Evolutionary conservation across 805 yeast species (phyloP).

Genomic region (Ogataea polymorpha): DNA sequence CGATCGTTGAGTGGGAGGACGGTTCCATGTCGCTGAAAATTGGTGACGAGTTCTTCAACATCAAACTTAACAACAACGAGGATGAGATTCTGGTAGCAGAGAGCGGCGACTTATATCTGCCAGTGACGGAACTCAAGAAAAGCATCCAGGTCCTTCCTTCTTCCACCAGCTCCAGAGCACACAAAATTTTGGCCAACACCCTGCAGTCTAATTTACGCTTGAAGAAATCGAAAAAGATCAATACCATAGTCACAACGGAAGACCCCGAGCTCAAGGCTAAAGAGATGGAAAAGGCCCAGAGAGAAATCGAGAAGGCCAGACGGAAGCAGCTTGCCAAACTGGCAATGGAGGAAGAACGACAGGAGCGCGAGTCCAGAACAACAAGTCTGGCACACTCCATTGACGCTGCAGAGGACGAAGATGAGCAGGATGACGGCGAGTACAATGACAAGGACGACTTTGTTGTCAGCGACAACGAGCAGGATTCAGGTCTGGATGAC

Average conservation of each 20-base stretch:
- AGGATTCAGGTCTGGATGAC: constrained; percentile 31
- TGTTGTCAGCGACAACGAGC: constrained; percentile 37
- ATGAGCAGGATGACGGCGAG: constrained; percentile 30
- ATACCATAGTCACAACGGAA: constrained; percentile 47
- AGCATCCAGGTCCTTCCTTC: constrained; percentile 80
- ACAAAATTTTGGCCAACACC: constrained; percentile 72
- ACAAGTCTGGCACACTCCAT: constrained; percentile 22
- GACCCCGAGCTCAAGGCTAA: constrained; percentile 73
- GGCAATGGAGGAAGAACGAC: constrained; percentile 54
- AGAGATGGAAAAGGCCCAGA: constrained; percentile 63
- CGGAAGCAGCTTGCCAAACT: constrained; percentile 55
- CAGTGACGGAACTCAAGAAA: constrained; percentile 62
- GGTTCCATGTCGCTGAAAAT: constrained; percentile 82
- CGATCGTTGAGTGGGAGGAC: constrained; percentile 91
- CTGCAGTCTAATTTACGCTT: constrained; percentile 47
- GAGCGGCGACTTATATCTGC: constrained; percentile 65
- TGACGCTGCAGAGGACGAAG: constrained; percentile 43
- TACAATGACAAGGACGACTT: constrained; percentile 34
- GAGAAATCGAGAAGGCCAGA: constrained; percentile 60
- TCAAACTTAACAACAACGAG: constrained; percentile 56
- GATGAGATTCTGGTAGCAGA: constrained; percentile 76
- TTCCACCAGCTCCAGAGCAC: constrained; percentile 83
- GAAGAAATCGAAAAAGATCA: constrained; percentile 45
- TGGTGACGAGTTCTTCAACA: constrained; percentile 86
- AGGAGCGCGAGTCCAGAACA: constrained; percentile 38